Conservation (phyloP, 805 yeast species). For the Yarrowia sp. region DNA sequence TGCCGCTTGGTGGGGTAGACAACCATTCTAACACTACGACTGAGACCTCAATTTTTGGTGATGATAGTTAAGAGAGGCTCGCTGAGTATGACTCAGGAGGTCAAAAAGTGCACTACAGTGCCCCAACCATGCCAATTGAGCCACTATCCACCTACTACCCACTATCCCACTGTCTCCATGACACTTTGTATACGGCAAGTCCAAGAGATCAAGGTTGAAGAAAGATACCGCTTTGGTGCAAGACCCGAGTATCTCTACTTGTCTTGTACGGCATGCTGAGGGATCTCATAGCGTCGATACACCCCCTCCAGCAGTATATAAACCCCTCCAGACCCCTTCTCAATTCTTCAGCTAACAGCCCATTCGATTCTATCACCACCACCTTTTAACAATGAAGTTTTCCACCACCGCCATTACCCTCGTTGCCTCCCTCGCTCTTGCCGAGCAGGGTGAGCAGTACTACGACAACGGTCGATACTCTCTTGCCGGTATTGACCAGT, state of each 20-base stretch:
- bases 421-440: conserved; percentile 26
- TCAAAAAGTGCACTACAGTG: too few species aligned
- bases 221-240: neutral
- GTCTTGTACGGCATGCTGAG: neutral
- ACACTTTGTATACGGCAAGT: neutral
- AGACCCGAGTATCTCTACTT: neutral
- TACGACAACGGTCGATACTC: conserved; percentile 26
- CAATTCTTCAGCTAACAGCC: conserved; percentile 10
- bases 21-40: too few species aligned
- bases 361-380: conserved; percentile 28
- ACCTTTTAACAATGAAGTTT: conserved; percentile 26
- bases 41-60: too few species aligned
- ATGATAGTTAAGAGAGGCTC: too few species aligned
- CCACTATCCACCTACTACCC: neutral
- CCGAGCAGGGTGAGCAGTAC: conserved; percentile 19
- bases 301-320: neutral
- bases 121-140: too few species aligned
- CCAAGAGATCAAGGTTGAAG: neutral
- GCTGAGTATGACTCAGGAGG: too few species aligned
- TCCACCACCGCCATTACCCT: conserved; percentile 27
- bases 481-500: conserved; percentile 14
- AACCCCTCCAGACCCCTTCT: neutral
- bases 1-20: too few species aligned
- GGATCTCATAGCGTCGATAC: neutral
- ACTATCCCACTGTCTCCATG: neutral